phyloP scores from a whole-genome alignment of 2,329 filamentous ascomycete genomes.

The Mycocentrospora acerina region DNA sequence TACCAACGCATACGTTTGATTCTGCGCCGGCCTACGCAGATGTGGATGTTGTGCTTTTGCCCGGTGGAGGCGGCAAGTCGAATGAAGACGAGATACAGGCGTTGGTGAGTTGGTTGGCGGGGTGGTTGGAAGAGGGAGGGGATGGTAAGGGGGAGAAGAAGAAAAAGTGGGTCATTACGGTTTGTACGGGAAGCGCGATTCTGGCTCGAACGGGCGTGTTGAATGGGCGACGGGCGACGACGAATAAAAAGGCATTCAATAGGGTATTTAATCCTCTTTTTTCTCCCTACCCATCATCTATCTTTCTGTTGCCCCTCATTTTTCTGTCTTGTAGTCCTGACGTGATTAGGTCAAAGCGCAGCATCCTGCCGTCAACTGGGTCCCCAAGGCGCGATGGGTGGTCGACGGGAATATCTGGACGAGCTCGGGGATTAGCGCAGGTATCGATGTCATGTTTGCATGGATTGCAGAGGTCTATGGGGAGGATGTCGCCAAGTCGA shows the following conservation, averaged over 20 bases:
- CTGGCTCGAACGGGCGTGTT: slow-evolving; percentile 62
- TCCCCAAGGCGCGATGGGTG: slow-evolving; percentile 63
- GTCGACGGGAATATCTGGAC: slow-evolving; percentile 68
- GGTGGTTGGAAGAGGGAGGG: slow-evolving; percentile 44
- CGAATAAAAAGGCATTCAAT: slow-evolving; percentile 63
- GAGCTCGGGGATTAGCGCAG: slow-evolving; percentile 63
- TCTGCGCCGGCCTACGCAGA: slow-evolving; percentile 47
- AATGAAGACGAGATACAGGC: slow-evolving; percentile 31
- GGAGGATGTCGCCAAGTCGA: slow-evolving; percentile 48
- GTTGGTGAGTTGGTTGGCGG: slow-evolving; percentile 50
- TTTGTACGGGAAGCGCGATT: slow-evolving; percentile 66
- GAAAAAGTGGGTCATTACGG: slow-evolving; percentile 60
- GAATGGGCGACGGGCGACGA: slow-evolving; percentile 63
- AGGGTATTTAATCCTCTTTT: slow-evolving; percentile 14
- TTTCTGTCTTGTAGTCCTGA: slow-evolving; percentile 1
- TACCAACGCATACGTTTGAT: slow-evolving; percentile 59
- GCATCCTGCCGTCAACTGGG: slow-evolving; percentile 60
- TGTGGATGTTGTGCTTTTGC: slow-evolving; percentile 66
- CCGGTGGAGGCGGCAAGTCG: slow-evolving; percentile 39
- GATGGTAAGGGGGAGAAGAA: slow-evolving; percentile 43
- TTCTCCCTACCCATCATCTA: background rate
- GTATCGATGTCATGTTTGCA: slow-evolving; percentile 62
- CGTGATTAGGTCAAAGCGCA: slow-evolving; percentile 44
- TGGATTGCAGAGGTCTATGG: slow-evolving; percentile 60
- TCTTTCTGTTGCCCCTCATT: no score